A percentile compares a stretch with the other conserved stretches of the same genome.
phyloP scores from a whole-genome alignment of 1,139 yeast genomes.

The Arxiozyma telluris region DNA sequence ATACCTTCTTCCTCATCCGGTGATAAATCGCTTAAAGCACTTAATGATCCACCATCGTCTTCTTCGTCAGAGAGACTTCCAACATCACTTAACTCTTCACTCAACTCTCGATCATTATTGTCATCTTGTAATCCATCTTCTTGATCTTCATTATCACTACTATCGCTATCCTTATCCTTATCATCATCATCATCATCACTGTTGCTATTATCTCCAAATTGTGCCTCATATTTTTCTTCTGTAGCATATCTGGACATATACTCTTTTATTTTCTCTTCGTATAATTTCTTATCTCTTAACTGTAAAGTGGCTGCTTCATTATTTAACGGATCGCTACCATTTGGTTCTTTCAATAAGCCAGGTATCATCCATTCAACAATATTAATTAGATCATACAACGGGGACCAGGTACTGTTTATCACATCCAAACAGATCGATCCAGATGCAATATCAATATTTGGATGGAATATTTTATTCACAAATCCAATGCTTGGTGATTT shows the following conservation, averaged over 20 bases:
- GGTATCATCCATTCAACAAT: constrained; percentile 92
- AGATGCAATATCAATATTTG: constrained; percentile 81
- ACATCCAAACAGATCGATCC: constrained; percentile 96
- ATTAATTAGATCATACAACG: constrained; percentile 87
- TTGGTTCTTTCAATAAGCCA: constrained; percentile 83
- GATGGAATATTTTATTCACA: constrained; percentile 84
- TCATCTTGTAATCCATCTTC: constrained; percentile 4
- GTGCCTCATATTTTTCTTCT: constrained; percentile 36
- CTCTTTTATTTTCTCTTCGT: constrained; percentile 59
- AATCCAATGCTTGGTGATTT: constrained; percentile 95
- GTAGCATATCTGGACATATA: constrained; percentile 73
- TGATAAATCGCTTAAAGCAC: constrained; percentile 36
- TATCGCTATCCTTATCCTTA: constrained; percentile 25
- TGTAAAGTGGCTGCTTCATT: constrained; percentile 83
- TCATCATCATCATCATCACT: constrained; percentile 42
- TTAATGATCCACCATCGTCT: not conserved
- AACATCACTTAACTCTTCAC: constrained; percentile 11
- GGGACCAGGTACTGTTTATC: constrained; percentile 96
- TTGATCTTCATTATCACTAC: constrained; percentile 16
- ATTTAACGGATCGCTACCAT: constrained; percentile 89
- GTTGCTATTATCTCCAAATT: constrained; percentile 40
- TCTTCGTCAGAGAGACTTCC: not conserved
- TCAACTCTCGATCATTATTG: constrained; percentile 14
- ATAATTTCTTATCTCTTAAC: constrained; percentile 59
- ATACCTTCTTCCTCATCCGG: constrained; percentile 15